Evolutionary conservation across 1,139 yeast genomes (phyloP), one percentile per base, ranked within the genome.

Genomic region (Suhomyces choctaworum): DNA sequence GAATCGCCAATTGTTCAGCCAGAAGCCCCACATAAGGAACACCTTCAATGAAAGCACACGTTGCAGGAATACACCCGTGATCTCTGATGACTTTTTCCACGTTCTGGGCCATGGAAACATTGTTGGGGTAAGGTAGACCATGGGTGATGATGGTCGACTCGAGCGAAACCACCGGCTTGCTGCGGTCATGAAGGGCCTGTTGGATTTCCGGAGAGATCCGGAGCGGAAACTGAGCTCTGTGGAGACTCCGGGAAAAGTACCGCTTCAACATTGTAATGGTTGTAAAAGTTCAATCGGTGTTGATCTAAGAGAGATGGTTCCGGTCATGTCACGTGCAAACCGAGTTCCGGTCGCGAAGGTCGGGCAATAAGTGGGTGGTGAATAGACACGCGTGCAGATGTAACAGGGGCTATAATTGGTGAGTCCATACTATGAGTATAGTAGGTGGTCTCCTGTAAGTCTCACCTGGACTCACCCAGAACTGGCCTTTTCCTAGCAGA

Each of bases 131-230:
- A 6, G 96, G 96, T 32, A 88, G 70, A 0, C 97, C 96, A 64
- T 89, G 97, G 6, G 96, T 83, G 45, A 89, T 80, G 50, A 88
- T 89, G 7, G 97, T 88, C 13, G 89, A 80, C 53, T 89, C 97
- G 5, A 87, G 61, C 0, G 96, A 82, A 0, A 87, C 92, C 7
- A 87, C 74, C 0, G 96, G 95, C 25, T 46, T 59, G 12, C 22
- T 15, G 17, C 70, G 68, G 5, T 71, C 72, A 11, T 51, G 51
- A 22, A 85, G 49, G 0, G 95, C 94, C 43, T 80, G 79, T 44
- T 56, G 51, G 8, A 87, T 70, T 46, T 83, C 94, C 11, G 76
- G 74, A 0, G 84, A 70, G 9, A 80, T 46, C 7, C 50, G 53
- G 2, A 73, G 30, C 10, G 57, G 53, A 16, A 30, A 24, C 4